Evolutionary conservation across 2,329 filamentous ascomycete genomes (phyloP).

Genomic region (Colletotrichum australisinense): DNA sequence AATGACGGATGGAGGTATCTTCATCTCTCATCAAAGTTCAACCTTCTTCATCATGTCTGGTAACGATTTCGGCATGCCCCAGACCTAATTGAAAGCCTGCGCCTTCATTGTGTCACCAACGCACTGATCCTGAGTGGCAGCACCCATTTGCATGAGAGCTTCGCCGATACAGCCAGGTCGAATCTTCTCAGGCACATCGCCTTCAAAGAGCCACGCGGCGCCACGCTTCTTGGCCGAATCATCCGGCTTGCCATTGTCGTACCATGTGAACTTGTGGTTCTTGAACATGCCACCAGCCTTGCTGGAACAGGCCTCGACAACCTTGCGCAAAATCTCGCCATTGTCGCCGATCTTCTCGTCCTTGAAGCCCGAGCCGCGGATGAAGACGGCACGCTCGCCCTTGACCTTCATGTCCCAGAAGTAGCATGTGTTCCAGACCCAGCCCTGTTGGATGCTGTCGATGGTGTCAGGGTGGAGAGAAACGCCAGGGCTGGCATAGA

Average conservation of each 20-base stretch:
- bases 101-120: no score
- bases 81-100: no score
- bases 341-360: conserved; percentile 21
- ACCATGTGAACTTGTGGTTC: conserved; percentile 6
- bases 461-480: not conserved
- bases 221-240: no score
- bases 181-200: no score
- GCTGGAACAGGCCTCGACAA: not conserved
- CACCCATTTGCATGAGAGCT: no score
- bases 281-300: not conserved
- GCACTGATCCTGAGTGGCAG: no score
- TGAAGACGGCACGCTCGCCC: not conserved
- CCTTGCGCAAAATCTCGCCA: conserved; percentile 1
- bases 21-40: not conserved
- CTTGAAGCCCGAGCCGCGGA: conserved; percentile 8
- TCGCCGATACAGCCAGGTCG: no score
- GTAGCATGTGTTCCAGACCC: conserved; percentile 35
- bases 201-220: no score
- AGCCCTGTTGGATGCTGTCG: conserved; percentile 25
- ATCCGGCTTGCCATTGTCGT: not conserved
- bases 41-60: not conserved
- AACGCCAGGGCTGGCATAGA: conserved; percentile 7
- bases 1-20: not conserved
- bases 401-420: not conserved
- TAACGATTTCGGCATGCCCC: no score